Evolutionary conservation across 495 filamentous ascomycete genomes (phyloP).

Genomic region (Trichoderma virens): DNA sequence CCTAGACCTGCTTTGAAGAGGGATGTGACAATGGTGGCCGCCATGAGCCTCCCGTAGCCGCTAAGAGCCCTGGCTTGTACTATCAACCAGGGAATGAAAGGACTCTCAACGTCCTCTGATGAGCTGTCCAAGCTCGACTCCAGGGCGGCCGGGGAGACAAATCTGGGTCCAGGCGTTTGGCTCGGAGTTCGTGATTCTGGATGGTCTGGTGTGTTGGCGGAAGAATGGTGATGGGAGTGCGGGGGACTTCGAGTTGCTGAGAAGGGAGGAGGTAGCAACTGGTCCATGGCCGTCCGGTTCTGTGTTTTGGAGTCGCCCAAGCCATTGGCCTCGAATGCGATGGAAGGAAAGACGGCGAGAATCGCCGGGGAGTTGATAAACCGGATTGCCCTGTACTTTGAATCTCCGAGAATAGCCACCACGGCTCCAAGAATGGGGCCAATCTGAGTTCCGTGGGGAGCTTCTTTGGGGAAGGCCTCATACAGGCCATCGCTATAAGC

Average conservation of each 20-base stretch:
- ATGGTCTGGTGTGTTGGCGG: conserved; percentile 12
- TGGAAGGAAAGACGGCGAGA: conserved; percentile 56
- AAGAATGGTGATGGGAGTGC: conserved; percentile 2
- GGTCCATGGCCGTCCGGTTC: conserved; percentile 41
- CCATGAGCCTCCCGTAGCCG: conserved; percentile 63
- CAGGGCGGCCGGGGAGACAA: background rate
- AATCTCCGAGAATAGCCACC: conserved; percentile 68
- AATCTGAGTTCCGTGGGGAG: conserved; percentile 52
- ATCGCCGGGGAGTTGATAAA: conserved; percentile 74
- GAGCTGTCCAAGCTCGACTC: background rate
- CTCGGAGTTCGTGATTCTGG: conserved; percentile 15
- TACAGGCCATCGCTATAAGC: conserved; percentile 35
- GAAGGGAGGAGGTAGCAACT: conserved; percentile 41
- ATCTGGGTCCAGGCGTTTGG: conserved; percentile 8
- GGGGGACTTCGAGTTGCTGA: conserved; percentile 12
- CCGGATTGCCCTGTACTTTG: conserved; percentile 66
- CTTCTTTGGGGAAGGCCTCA: conserved; percentile 44
- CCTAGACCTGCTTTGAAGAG: conserved; percentile 63
- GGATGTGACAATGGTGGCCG: conserved; percentile 70
- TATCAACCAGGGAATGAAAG: conserved; percentile 78
- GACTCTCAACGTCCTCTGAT: conserved; percentile 58
- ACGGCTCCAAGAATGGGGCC: conserved; percentile 73
- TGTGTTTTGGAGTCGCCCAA: background rate
- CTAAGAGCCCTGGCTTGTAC: conserved; percentile 54
- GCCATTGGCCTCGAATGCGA: conserved; percentile 10